Conservation (phyloP, 345 rosid genomes). For the Murraya koenigii region DNA sequence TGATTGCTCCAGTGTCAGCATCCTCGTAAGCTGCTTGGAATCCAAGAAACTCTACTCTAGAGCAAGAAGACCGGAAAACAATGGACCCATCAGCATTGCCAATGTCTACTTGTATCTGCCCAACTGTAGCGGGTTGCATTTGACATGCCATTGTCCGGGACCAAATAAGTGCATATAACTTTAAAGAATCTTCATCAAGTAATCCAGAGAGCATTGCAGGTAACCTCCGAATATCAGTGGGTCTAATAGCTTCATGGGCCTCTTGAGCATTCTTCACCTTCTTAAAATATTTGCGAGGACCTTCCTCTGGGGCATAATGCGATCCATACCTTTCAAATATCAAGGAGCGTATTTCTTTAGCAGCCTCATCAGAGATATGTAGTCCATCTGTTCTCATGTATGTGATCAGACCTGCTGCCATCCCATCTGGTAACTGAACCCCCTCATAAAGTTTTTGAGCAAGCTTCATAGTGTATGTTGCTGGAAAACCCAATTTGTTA, state of each 20-base stretch:
- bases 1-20: conserved; percentile 53
- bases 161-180: conserved; percentile 91
- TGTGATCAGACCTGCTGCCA: conserved; percentile 85
- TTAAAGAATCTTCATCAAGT: conserved; percentile 89
- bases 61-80: conserved; percentile 67
- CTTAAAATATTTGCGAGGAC: conserved; percentile 77
- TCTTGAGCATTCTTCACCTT: conserved; percentile 98
- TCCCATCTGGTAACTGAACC: conserved; percentile 63
- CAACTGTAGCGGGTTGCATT: conserved; percentile 74
- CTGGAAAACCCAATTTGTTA: conserved; percentile 71
- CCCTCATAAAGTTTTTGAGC: conserved; percentile 99
- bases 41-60: conserved; percentile 69
- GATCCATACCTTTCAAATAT: conserved; percentile 76
- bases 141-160: conserved; percentile 90
- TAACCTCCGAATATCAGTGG: conserved; percentile 71
- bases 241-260: conserved; percentile 99
- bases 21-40: conserved; percentile 90
- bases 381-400: conserved; percentile 95
- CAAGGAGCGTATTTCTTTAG: conserved; percentile 63
- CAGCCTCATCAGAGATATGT: conserved; percentile 93
- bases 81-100: conserved; percentile 57
- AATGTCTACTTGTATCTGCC: conserved; percentile 81
- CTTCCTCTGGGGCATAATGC: conserved; percentile 44
- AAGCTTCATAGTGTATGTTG: conserved; percentile 85
- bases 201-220: conserved; percentile 69